A percentile compares a stretch with the other conserved stretches of the same genome.
These are phyloP conservation scores for Combretum micranthum DNA, from an alignment of 345 rosid genomes.

Conservation along the genomic window DNA sequence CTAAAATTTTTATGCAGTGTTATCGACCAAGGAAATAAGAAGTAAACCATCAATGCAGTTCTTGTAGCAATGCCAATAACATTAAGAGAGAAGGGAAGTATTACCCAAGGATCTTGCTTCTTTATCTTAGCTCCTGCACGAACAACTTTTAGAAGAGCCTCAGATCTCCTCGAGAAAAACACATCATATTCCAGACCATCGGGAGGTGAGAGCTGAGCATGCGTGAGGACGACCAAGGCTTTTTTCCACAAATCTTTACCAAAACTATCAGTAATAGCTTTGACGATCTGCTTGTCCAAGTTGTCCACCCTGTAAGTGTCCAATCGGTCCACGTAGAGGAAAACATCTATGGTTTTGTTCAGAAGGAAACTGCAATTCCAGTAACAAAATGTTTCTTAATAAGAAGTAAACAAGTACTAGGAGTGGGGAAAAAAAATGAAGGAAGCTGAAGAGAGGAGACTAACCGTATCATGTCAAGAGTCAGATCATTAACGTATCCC, in stretches of 20 bases:
- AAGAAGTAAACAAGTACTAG: conserved; percentile 2
- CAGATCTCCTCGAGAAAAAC: conserved; percentile 59
- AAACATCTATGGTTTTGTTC: conserved; percentile 64
- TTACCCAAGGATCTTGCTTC: conserved; percentile 44
- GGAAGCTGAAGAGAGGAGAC: background rate
- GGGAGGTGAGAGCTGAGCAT: conserved; percentile 85
- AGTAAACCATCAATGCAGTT: too few species aligned
- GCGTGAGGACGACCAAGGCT: conserved; percentile 74
- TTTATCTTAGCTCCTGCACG: conserved; percentile 42
- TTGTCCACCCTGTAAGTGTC: conserved; percentile 82
- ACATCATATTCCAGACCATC: conserved; percentile 62
- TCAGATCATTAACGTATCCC: conserved; percentile 80
- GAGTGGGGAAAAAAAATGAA: background rate
- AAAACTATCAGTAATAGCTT: conserved; percentile 69
- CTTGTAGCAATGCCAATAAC: too few species aligned
- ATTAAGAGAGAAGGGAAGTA: conserved; percentile 2
- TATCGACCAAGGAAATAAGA: too few species aligned
- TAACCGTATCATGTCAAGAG: conserved; percentile 63
- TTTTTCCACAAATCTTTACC: conserved; percentile 79
- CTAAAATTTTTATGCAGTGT: too few species aligned
- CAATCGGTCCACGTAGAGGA: conserved; percentile 74
- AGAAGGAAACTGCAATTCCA: conserved; percentile 47
- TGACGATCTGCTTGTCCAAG: conserved; percentile 66
- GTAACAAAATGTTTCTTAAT: background rate
- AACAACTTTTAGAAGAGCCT: conserved; percentile 57